Evolutionary conservation across 1,284 basidiomycete genomes (phyloP), one percentile per base, ranked within the genome.

Genomic region (Fistulina hepatica): DNA sequence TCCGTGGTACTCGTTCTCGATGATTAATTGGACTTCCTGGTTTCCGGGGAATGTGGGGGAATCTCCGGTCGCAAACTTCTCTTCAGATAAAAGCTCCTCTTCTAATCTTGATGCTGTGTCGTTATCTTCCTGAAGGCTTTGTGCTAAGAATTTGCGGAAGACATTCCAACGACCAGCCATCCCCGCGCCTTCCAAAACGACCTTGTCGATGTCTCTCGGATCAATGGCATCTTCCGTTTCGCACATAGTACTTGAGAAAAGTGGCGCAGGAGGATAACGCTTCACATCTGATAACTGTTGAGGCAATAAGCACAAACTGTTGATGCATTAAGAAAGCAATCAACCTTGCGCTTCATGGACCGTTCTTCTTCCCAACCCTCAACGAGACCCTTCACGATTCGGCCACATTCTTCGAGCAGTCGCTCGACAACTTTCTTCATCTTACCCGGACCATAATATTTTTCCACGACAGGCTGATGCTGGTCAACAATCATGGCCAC

Each of bases 401-500:
- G 68, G 56, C 97, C 92, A 47, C 86, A 89, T 56, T 97, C 93
- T 39, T 77, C 73, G 24, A 95, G 61, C 5, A 99, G 64, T 26
- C 79, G 70, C 11, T 71, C 66, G 3, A 93, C 74, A 11, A 98
- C 92, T 15, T 64, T 71, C 21, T 67, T 64, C 92, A 95, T 95
- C 52, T 83, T 82, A 1, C 88, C 83, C 4, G 58, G 51, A 0
- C 92, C 95, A 52, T 98, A 98, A 58, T 98, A 95, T 58, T 94
- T 94, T 56, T 97, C 93, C 1, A 99, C 94, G 2, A 98, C 78
- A 1, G 92, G 88, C 52, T 95, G 92, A 56, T 99, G 95, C 54
- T 97, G 92, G 52, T 94, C 92, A 27, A 98, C 81, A 44, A 99
- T 91, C 64, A 89, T 77, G 1, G 94, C 95, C 30, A 98, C 82